phyloP scores from a whole-genome alignment of 2,329 filamentous ascomycete species.

The Eutypa lata region DNA sequence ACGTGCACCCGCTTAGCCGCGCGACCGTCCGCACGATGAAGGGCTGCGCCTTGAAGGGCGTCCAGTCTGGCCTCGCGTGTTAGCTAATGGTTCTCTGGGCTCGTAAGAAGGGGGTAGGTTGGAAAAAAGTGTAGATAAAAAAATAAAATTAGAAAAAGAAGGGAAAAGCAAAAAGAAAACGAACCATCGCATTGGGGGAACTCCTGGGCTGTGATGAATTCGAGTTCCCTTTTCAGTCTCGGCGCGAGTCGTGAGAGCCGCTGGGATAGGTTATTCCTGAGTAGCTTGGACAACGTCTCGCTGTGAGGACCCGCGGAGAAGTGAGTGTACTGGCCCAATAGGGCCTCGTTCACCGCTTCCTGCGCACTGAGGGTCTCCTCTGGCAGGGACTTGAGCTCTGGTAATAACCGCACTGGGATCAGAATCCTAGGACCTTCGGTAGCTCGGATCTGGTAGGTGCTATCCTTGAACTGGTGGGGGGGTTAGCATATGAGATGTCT shows the following conservation, averaged over 20 bases:
- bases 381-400: slow-evolving; percentile 45
- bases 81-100: slow-evolving; percentile 4
- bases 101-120: slow-evolving; percentile 4
- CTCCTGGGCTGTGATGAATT: slow-evolving; percentile 42
- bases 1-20: slow-evolving; percentile 50
- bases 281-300: slow-evolving; percentile 40
- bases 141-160: too few relatives aligned
- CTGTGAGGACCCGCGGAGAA: slow-evolving; percentile 45
- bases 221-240: slow-evolving; percentile 44
- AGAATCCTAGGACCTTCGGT: slow-evolving; percentile 49
- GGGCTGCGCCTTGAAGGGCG: slow-evolving; percentile 48
- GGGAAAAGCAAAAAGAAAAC: too few relatives aligned
- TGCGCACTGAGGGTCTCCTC: slow-evolving; percentile 47
- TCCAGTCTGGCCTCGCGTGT: slow-evolving; percentile 46
- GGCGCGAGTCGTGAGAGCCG: slow-evolving; percentile 45
- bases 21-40: slow-evolving; percentile 51
- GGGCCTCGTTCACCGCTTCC: slow-evolving; percentile 47
- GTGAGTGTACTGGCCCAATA: slow-evolving; percentile 49
- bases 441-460: slow-evolving; percentile 48
- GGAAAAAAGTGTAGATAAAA: too few relatives aligned
- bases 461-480: slow-evolving; percentile 40
- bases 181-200: slow-evolving; percentile 46
- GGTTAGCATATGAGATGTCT: slow-evolving; percentile 5
- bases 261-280: slow-evolving; percentile 46
- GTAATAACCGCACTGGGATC: slow-evolving; percentile 41